Evolutionary conservation across 495 filamentous ascomycete genomes (phyloP).

Genomic region (Trypethelium eluteriae): DNA sequence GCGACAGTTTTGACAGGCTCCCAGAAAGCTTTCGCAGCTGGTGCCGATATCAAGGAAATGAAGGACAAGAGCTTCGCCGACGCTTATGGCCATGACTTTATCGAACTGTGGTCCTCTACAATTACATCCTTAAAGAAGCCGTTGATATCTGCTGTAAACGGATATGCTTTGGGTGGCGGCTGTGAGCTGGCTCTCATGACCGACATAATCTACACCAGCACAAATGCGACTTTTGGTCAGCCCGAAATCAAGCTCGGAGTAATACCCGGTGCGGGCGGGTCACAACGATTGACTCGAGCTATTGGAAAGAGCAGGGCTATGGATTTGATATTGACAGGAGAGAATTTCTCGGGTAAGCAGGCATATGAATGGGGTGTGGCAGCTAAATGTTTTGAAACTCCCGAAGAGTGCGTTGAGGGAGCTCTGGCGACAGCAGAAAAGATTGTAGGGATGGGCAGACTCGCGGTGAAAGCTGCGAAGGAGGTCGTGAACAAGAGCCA

Average conservation of each 20-base stretch:
- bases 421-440: conserved; percentile 75
- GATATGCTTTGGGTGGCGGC: conserved; percentile 87
- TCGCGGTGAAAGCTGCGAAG: conserved; percentile 86
- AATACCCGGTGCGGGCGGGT: conserved; percentile 87
- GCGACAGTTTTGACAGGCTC: conserved; percentile 83
- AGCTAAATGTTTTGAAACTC: conserved; percentile 67
- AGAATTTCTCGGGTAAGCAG: conserved; percentile 69
- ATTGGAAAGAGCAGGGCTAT: conserved; percentile 87
- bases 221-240: conserved; percentile 80
- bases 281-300: conserved; percentile 77
- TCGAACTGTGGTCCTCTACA: conserved; percentile 82
- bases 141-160: conserved; percentile 86
- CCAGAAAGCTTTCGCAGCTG: conserved; percentile 86
- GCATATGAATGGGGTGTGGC: conserved; percentile 88
- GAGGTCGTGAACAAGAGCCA: conserved; percentile 98
- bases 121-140: conserved; percentile 79
- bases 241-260: conserved; percentile 92
- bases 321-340: conserved; percentile 86
- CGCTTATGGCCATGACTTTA: conserved; percentile 83
- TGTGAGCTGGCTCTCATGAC: conserved; percentile 98
- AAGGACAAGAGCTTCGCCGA: conserved; percentile 73
- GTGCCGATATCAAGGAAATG: conserved; percentile 99
- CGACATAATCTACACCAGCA: conserved; percentile 86
- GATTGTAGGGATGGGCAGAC: conserved; percentile 71
- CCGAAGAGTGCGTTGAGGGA: conserved; percentile 73